Conservation (phyloP, 2,329 filamentous ascomycete genomes). For the Hypoxylon sp. region DNA sequence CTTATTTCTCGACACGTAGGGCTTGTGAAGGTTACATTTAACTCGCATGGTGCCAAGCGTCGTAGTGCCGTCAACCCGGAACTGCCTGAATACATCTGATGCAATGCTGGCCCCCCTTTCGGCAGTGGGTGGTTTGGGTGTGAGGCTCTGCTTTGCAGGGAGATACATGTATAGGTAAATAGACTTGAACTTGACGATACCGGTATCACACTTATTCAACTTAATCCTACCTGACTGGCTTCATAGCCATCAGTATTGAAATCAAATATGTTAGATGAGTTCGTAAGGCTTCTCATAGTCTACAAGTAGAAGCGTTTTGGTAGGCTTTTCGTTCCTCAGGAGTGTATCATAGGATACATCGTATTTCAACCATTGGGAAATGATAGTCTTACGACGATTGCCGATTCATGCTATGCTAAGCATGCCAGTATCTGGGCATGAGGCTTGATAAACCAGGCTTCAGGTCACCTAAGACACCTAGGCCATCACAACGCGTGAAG, state of each 20-base stretch:
- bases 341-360: neutral
- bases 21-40: slow-evolving; percentile 10
- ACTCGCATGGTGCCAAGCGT: slow-evolving; percentile 15
- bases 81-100: slow-evolving; percentile 37
- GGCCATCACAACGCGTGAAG: too few relatives aligned
- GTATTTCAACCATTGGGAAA: neutral
- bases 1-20: slow-evolving; percentile 14
- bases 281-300: neutral
- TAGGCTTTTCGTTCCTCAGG: neutral
- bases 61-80: slow-evolving; percentile 32
- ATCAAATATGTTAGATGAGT: neutral
- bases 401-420: neutral
- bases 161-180: neutral
- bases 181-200: neutral
- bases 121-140: slow-evolving; percentile 18
- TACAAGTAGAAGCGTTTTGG: neutral
- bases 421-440: neutral
- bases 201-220: neutral
- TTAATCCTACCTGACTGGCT: neutral
- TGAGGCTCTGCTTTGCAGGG: slow-evolving; percentile 25
- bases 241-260: neutral
- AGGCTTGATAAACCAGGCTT: neutral
- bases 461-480: too few relatives aligned
- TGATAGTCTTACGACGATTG: neutral
- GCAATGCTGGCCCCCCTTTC: slow-evolving; percentile 15